phyloP scores from a whole-genome alignment of 208 protist genomes.

The Acanthamoeba castellanii region DNA sequence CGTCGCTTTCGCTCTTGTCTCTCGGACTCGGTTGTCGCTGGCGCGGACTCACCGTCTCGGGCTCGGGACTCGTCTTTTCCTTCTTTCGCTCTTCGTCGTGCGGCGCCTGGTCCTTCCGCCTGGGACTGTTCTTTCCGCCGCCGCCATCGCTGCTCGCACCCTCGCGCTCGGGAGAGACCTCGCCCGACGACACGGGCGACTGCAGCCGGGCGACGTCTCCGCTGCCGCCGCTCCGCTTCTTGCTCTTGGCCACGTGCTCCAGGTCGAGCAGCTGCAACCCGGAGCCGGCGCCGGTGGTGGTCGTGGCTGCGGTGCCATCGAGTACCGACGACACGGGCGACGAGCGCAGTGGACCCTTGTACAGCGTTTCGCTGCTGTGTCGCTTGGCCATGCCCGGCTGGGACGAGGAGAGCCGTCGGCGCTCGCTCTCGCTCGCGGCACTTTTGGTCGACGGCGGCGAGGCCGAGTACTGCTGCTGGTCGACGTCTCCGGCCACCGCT shows the following conservation, averaged over 20 bases:
- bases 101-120: background rate
- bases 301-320: no score
- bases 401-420: background rate
- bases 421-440: background rate
- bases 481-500: background rate
- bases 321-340: background rate
- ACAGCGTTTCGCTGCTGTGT: background rate
- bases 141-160: background rate
- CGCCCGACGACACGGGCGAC: background rate
- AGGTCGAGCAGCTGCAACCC: background rate
- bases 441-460: background rate
- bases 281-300: background rate
- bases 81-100: background rate
- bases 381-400: background rate
- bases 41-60: background rate
- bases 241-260: background rate
- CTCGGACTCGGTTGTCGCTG: background rate
- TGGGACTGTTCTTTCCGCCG: background rate
- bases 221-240: background rate
- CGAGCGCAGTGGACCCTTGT: background rate
- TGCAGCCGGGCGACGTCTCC: no score
- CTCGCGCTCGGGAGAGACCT: background rate
- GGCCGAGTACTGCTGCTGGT: background rate
- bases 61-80: background rate
- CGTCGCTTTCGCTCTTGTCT: background rate